Evolutionary conservation across 208 protist genomes (phyloP).

Genomic region (Trypanosoma theileri): DNA sequence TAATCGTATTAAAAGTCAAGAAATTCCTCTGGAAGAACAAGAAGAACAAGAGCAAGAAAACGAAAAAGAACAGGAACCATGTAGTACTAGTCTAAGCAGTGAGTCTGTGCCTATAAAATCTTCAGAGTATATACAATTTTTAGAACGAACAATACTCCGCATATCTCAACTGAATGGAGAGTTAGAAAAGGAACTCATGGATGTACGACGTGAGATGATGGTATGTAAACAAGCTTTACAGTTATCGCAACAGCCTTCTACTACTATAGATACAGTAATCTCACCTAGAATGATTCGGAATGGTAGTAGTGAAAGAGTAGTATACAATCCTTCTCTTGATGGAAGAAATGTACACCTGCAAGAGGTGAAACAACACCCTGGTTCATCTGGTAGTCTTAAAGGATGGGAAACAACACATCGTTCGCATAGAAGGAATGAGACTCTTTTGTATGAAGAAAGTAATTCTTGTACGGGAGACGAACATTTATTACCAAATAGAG

Average conservation of each 20-base stretch:
- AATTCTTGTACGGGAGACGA: not conserved
- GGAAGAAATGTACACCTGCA: not conserved
- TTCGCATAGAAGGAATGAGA: not conserved
- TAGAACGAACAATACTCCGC: conserved; percentile 29
- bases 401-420: conserved; percentile 1
- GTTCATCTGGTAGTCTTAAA: not conserved
- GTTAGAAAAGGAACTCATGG: conserved; percentile 25
- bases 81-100: not conserved
- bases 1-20: no score
- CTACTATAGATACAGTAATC: no score
- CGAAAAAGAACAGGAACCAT: not conserved
- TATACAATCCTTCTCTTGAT: not conserved
- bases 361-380: not conserved
- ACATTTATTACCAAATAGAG: not conserved
- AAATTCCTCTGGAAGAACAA: not conserved
- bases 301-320: not conserved
- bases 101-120: not conserved
- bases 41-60: not conserved
- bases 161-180: conserved; percentile 27
- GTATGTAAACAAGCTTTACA: conserved; percentile 16
- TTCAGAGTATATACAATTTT: conserved; percentile 1
- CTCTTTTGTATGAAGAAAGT: not conserved
- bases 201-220: conserved; percentile 21
- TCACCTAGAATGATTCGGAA: not conserved
- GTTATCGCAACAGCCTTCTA: not conserved